These are phyloP conservation scores for Dactylella cylindrospora DNA, from an alignment of 2,329 filamentous ascomycete species.

Conservation along the genomic window DNA sequence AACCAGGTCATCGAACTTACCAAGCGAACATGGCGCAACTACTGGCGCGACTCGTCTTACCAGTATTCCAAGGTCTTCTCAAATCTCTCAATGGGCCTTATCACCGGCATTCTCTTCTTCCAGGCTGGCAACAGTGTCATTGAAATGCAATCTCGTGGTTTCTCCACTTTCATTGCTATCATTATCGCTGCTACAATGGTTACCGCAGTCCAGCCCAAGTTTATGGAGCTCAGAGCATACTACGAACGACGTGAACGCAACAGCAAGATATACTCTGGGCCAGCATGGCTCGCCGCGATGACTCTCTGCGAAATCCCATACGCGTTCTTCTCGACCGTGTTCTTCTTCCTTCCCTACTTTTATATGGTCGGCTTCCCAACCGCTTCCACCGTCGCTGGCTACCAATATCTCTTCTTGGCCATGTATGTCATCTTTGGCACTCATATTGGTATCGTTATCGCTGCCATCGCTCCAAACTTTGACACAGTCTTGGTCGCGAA, in stretches of 20 bases:
- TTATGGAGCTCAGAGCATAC: slow-evolving; percentile 70
- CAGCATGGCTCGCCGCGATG: slow-evolving; percentile 73
- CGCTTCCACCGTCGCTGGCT: slow-evolving; percentile 67
- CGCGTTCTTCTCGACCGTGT: slow-evolving; percentile 63
- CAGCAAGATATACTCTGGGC: slow-evolving; percentile 73
- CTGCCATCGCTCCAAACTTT: slow-evolving; percentile 72
- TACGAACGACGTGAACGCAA: slow-evolving; percentile 75
- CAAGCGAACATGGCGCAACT: slow-evolving; percentile 69
- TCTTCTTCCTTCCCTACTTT: slow-evolving; percentile 78
- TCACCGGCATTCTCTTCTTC: slow-evolving; percentile 59
- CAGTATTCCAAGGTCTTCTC: slow-evolving; percentile 73
- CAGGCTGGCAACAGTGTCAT: slow-evolving; percentile 65
- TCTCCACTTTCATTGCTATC: slow-evolving; percentile 68
- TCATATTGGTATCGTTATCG: slow-evolving; percentile 79
- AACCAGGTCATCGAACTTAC: slow-evolving; percentile 68
- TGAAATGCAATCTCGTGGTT: slow-evolving; percentile 76
- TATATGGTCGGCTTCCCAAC: slow-evolving; percentile 70
- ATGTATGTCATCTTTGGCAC: slow-evolving; percentile 59
- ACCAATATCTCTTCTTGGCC: slow-evolving; percentile 75
- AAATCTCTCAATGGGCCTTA: slow-evolving; percentile 47
- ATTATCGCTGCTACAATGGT: slow-evolving; percentile 70
- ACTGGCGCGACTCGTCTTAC: slow-evolving; percentile 76
- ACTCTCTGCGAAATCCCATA: slow-evolving; percentile 72
- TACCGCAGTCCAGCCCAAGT: slow-evolving; percentile 74
- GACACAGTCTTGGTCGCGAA: slow-evolving; percentile 51